phyloP scores from a whole-genome alignment of 1,139 yeast species.

The Debaryomyces fabryi region DNA sequence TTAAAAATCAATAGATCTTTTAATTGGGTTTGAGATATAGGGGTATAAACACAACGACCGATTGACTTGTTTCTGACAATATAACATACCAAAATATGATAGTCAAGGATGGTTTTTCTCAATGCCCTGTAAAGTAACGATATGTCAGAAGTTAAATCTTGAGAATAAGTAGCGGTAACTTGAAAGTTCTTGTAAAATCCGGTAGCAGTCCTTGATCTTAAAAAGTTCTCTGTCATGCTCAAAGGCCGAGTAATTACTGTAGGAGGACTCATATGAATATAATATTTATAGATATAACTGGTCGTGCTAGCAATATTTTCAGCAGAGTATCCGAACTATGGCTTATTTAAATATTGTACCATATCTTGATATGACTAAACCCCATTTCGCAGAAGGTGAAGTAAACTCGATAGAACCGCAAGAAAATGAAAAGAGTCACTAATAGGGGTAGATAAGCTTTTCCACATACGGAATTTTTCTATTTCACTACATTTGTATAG shows the following conservation, averaged over 20 bases:
- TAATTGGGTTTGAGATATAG: slow-evolving; percentile 24
- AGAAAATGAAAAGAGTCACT: not conserved
- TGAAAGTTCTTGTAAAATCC: slow-evolving; percentile 37
- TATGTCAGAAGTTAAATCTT: slow-evolving; percentile 18
- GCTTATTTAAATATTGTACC: not conserved
- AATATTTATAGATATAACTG: not conserved
- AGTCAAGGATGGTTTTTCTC: slow-evolving; percentile 35
- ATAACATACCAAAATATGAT: slow-evolving; percentile 38
- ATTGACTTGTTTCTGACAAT: slow-evolving; percentile 22
- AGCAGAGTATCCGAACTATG: not conserved
- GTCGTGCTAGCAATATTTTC: not conserved
- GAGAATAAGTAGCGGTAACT: slow-evolving; percentile 37
- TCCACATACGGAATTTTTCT: not conserved
- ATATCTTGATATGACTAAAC: not conserved
- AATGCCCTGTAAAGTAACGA: slow-evolving; percentile 30
- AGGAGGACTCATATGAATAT: not conserved
- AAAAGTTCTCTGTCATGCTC: slow-evolving; percentile 39
- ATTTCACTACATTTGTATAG: not conserved
- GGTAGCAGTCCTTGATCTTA: slow-evolving; percentile 35
- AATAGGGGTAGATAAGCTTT: not conserved
- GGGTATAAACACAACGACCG: slow-evolving; percentile 23
- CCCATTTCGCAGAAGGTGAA: not conserved
- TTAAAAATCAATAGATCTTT: slow-evolving; percentile 29
- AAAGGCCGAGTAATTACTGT: slow-evolving; percentile 23
- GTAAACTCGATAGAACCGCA: not conserved